phyloP scores from a whole-genome alignment of 805 yeast species.

The Diddensiella santjacobensis region DNA sequence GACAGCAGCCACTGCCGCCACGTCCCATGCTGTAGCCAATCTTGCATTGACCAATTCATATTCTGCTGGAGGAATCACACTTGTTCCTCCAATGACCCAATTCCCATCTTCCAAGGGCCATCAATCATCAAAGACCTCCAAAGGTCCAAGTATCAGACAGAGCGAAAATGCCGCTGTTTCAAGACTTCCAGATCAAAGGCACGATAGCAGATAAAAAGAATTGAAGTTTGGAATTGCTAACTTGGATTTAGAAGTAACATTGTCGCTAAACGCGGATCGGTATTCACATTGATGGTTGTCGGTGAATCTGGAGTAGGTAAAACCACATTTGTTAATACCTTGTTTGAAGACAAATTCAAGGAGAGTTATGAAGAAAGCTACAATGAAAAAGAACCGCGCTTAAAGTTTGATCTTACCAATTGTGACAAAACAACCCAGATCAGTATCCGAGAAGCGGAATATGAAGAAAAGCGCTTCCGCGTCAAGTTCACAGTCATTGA shows the following conservation, averaged over 20 bases:
- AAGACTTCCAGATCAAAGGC: slow-evolving; percentile 5
- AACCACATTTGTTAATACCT: slow-evolving; percentile 83
- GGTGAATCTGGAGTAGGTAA: slow-evolving; percentile 91
- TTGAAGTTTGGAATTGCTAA: background rate
- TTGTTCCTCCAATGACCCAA: background rate
- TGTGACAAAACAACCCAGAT: slow-evolving; percentile 48
- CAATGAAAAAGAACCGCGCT: background rate
- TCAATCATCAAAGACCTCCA: background rate
- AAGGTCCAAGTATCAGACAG: background rate
- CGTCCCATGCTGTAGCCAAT: no score
- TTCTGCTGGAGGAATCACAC: no score
- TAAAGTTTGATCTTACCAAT: background rate
- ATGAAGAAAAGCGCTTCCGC: slow-evolving; percentile 79
- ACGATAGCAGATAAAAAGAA: background rate
- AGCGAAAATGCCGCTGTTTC: background rate
- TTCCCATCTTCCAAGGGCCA: background rate
- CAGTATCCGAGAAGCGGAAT: slow-evolving; percentile 56
- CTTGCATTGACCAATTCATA: no score
- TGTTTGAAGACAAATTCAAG: slow-evolving; percentile 49
- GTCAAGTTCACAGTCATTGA: slow-evolving; percentile 78
- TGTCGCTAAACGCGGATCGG: slow-evolving; percentile 54
- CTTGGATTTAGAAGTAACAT: slow-evolving; percentile 32
- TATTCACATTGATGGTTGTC: slow-evolving; percentile 62
- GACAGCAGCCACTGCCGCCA: no score
- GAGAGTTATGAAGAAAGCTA: slow-evolving; percentile 41